Evolutionary conservation across 2,329 filamentous ascomycete genomes (phyloP).

Genomic region (Aspergillus versicolor): DNA sequence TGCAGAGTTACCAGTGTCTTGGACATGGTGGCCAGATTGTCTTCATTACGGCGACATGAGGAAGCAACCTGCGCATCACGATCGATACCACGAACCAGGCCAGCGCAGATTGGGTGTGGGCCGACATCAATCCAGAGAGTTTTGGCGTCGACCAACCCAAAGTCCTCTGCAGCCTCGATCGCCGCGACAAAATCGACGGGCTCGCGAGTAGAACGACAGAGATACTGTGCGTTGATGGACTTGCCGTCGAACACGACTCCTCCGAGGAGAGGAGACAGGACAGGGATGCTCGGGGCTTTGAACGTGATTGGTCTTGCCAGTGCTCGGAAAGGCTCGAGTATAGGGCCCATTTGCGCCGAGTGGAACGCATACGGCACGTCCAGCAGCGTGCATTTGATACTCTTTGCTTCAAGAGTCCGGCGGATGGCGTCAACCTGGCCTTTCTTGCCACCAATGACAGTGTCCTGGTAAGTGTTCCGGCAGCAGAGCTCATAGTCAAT

Average conservation of each 20-base stretch:
- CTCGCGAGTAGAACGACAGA: constrained; percentile 64
- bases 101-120: constrained; percentile 68
- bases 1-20: constrained; percentile 60
- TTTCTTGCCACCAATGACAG: constrained; percentile 64
- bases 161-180: constrained; percentile 58
- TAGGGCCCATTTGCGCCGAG: constrained; percentile 20
- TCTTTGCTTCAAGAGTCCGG: constrained; percentile 51
- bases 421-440: constrained; percentile 58
- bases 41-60: constrained; percentile 63
- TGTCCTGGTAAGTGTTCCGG: constrained; percentile 73
- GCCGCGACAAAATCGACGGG: constrained; percentile 68
- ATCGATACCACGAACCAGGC: constrained; percentile 68
- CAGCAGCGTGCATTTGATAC: constrained; percentile 63
- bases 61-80: constrained; percentile 55
- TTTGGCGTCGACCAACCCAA: constrained; percentile 54
- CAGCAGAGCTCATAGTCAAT: constrained; percentile 59
- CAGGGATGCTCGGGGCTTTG: constrained; percentile 29
- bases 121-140: constrained; percentile 72
- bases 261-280: constrained; percentile 69
- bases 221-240: constrained; percentile 61
- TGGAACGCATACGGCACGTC: constrained; percentile 62
- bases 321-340: constrained; percentile 12
- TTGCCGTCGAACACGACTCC: constrained; percentile 56
- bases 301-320: not conserved
- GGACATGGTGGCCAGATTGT: constrained; percentile 64